Percentiles rank a stretch among this genome's conserved stretches.
Evolutionary conservation across 805 yeast genomes (phyloP).

Genomic region (Zygosaccharomyces lentus): DNA sequence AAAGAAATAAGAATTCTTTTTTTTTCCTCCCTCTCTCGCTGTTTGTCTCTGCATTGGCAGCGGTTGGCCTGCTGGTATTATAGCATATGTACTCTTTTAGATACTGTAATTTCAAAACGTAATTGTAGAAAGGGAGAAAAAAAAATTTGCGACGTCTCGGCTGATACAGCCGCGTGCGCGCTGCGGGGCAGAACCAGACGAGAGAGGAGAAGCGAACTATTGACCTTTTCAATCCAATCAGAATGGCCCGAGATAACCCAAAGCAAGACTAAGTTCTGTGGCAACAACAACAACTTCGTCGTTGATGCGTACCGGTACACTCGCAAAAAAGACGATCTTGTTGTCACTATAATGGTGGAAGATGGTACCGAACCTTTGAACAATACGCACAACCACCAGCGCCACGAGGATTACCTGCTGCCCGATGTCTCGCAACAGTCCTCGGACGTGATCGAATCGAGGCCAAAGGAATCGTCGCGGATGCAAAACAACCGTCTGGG

Average conservation of each 20-base stretch:
- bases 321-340: neutral
- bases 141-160: too few relatives aligned
- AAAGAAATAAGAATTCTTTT: too few relatives aligned
- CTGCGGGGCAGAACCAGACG: too few relatives aligned
- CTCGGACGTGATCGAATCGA: conserved; percentile 23
- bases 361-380: conserved; percentile 2
- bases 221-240: neutral
- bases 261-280: too few relatives aligned
- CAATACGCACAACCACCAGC: neutral
- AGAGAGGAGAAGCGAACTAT: too few relatives aligned
- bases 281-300: neutral
- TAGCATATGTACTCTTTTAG: too few relatives aligned
- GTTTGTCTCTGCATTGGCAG: too few relatives aligned
- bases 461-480: conserved; percentile 1
- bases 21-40: too few relatives aligned
- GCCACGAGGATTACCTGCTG: conserved; percentile 16
- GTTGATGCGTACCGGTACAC: neutral
- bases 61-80: too few relatives aligned
- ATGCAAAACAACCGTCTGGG: conserved; percentile 23
- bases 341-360: neutral
- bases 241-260: neutral
- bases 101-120: too few relatives aligned
- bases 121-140: too few relatives aligned
- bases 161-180: too few relatives aligned
- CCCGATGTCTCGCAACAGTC: conserved; percentile 24